Percentiles rank a stretch among this genome's conserved stretches.
phyloP scores from a whole-genome alignment of 1,284 basidiomycete genomes.

The Pulchroboletus neoregius region DNA sequence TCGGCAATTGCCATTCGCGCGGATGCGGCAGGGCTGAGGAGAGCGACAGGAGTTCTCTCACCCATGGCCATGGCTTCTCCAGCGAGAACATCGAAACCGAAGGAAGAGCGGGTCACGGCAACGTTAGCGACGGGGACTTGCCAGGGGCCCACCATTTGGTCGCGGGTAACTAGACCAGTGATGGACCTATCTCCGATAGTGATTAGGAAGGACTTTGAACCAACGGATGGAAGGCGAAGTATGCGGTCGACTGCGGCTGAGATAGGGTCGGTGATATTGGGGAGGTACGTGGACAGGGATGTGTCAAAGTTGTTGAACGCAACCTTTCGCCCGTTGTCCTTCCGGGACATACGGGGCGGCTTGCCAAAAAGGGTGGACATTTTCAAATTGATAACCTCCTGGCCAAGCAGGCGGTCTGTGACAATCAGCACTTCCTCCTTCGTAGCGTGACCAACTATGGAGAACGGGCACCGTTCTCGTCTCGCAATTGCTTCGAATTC shows the following conservation, averaged over 20 bases:
- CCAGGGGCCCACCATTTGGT: conserved; percentile 99
- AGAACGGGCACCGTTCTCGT: conserved; percentile 91
- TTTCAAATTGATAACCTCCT: conserved; percentile 83
- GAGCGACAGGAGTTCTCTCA: conserved; percentile 90
- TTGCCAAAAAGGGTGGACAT: conserved; percentile 98
- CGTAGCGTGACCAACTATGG: conserved; percentile 87
- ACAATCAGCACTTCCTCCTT: conserved; percentile 81
- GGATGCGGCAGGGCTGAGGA: conserved; percentile 84
- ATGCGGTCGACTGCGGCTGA: conserved; percentile 73
- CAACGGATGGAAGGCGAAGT: conserved; percentile 88
- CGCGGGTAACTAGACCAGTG: conserved; percentile 91
- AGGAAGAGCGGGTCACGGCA: conserved; percentile 91
- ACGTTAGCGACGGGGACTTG: conserved; percentile 98
- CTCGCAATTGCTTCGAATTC: conserved; percentile 77
- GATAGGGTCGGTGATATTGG: conserved; percentile 46
- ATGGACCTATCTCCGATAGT: conserved; percentile 96
- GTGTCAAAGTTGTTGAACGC: conserved; percentile 66
- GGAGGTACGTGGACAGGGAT: conserved; percentile 65
- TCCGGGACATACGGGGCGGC: conserved; percentile 87
- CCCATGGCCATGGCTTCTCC: conserved; percentile 99
- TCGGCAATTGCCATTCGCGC: conserved; percentile 97
- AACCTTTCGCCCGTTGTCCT: conserved; percentile 55
- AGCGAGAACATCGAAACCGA: conserved; percentile 80
- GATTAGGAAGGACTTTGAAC: conserved; percentile 95
- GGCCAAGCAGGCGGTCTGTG: conserved; percentile 78